Evolutionary conservation across 2,329 filamentous ascomycete genomes (phyloP).

Genomic region (Trichoderma cornu-damae): DNA sequence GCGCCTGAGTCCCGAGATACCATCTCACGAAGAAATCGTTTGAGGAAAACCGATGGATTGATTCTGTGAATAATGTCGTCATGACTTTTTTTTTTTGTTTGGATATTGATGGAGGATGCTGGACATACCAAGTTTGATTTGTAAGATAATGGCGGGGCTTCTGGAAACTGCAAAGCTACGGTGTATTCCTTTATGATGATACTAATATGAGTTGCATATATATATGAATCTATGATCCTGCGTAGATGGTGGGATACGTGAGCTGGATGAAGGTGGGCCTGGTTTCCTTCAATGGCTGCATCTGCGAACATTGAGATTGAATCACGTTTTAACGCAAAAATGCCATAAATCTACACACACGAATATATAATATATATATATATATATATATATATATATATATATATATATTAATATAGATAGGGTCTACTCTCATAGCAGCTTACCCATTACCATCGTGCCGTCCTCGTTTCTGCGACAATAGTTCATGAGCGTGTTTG

Average conservation of each 20-base stretch:
- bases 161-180: not conserved
- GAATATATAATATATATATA: not conserved
- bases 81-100: conserved; percentile 7
- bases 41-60: not conserved
- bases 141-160: conserved; percentile 6
- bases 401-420: not conserved
- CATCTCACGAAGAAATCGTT: conserved; percentile 15
- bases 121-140: conserved; percentile 12
- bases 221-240: no score
- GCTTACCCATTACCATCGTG: no score
- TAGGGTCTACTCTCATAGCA: no score
- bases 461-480: no score
- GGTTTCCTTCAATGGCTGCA: no score
- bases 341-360: no score
- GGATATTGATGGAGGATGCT: not conserved
- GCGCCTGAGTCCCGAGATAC: not conserved
- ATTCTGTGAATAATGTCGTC: conserved; percentile 1
- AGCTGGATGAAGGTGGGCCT: no score
- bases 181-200: not conserved
- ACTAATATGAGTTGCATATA: not conserved
- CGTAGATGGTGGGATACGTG: no score
- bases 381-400: not conserved
- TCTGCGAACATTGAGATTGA: not conserved
- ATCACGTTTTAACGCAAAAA: not conserved
- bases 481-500: no score